Evolutionary conservation across 768 basidiomycete genomes (phyloP).

Genomic region (Steccherinum ochraceum): DNA sequence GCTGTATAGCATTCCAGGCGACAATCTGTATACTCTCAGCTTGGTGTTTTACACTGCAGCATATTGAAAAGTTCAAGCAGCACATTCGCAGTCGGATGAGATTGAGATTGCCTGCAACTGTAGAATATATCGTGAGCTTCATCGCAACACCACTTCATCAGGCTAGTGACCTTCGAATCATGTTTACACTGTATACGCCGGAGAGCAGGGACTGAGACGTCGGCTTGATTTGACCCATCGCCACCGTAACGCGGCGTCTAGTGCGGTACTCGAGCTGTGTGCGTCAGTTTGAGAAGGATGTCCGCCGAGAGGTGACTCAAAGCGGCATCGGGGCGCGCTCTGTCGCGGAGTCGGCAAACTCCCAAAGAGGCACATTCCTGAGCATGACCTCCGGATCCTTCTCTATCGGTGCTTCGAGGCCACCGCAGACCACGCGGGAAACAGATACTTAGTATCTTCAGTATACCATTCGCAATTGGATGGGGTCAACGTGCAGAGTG

Average conservation of each 20-base stretch:
- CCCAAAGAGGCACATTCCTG: too few species aligned
- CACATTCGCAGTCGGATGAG: too few species aligned
- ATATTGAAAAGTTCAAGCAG: neutral
- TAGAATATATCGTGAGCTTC: neutral
- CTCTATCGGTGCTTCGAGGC: too few species aligned
- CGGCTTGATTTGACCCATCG: neutral
- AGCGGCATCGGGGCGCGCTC: neutral
- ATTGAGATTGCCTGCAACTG: too few species aligned
- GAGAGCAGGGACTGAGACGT: neutral
- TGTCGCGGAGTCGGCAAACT: too few species aligned
- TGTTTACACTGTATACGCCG: neutral
- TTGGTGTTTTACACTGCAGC: neutral
- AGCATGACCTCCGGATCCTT: too few species aligned
- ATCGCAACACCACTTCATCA: neutral
- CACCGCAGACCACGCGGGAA: neutral
- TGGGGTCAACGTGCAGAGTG: neutral
- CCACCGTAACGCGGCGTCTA: neutral
- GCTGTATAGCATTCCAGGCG: neutral
- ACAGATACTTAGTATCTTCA: neutral
- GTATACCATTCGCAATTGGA: neutral
- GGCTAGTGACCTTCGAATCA: neutral
- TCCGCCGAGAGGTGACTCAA: neutral
- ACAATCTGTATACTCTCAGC: neutral
- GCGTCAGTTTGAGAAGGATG: neutral
- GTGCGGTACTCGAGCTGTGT: neutral